These are phyloP conservation scores for Malus asiatica DNA, from an alignment of 306 rosid genomes.

Conservation along the genomic window DNA sequence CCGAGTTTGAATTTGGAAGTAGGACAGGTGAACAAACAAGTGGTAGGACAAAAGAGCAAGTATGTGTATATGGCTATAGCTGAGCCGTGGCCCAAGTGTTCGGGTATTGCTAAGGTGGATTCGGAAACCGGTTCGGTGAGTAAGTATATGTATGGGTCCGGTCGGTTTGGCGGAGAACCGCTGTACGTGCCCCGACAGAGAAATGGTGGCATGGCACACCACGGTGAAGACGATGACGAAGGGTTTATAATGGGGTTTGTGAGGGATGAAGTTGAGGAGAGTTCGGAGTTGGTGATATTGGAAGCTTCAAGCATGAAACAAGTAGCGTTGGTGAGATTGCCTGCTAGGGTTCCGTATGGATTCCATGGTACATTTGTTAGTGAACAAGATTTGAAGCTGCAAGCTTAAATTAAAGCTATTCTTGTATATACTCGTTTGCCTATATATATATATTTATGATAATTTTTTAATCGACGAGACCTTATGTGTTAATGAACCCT, in stretches of 20 bases:
- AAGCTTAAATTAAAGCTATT: not conserved
- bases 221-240: conserved; percentile 2
- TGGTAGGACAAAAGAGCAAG: conserved; percentile 48
- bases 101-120: conserved; percentile 76
- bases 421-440: no score
- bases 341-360: conserved; percentile 45
- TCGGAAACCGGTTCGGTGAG: conserved; percentile 36
- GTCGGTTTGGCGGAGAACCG: conserved; percentile 70
- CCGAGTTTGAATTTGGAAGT: conserved; percentile 52
- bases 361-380: conserved; percentile 41
- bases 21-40: conserved; percentile 51
- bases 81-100: conserved; percentile 83
- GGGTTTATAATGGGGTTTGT: conserved; percentile 37
- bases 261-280: conserved; percentile 31
- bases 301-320: conserved; percentile 32
- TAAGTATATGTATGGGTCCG: conserved; percentile 27
- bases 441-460: no score
- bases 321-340: conserved; percentile 30
- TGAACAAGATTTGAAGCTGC: conserved; percentile 18
- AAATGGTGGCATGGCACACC: not conserved
- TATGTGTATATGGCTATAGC: conserved; percentile 54
- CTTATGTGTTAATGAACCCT: no score
- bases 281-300: conserved; percentile 33
- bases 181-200: conserved; percentile 32
- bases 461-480: no score